Percentiles rank a stretch among this genome's conserved stretches.
Conservation (phyloP, 495 filamentous ascomycete genomes). For the Neurospora discreta region DNA sequence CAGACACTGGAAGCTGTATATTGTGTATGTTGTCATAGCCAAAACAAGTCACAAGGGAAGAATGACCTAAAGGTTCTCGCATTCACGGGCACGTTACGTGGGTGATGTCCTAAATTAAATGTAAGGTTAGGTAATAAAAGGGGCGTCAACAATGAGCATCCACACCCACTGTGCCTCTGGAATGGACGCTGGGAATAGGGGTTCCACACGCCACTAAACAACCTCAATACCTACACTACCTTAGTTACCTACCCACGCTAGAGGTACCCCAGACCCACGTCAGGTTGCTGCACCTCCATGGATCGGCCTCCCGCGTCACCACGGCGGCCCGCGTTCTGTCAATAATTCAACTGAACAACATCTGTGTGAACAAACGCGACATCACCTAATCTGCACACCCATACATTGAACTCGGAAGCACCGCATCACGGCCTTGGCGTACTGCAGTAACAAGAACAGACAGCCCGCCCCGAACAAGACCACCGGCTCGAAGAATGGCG, state of each 20-base stretch:
- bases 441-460: background rate
- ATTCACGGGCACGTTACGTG: background rate
- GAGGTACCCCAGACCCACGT: background rate
- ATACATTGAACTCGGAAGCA: background rate
- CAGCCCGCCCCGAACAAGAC: background rate
- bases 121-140: background rate
- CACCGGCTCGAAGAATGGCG: slow-evolving; percentile 23
- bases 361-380: background rate
- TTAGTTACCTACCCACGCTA: background rate
- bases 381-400: background rate
- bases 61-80: background rate
- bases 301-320: background rate
- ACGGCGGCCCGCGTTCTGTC: background rate
- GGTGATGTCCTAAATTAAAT: background rate
- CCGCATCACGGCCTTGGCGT: background rate
- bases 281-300: background rate
- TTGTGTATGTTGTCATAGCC: background rate
- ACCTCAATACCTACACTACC: background rate
- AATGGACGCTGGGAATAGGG: background rate
- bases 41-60: background rate
- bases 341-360: background rate
- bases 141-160: background rate
- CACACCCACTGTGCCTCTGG: background rate
- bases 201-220: background rate
- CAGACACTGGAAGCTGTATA: background rate